Evolutionary conservation across 352 stramenopile species (phyloP).

Genomic region (Salisapilia sapeloensis): DNA sequence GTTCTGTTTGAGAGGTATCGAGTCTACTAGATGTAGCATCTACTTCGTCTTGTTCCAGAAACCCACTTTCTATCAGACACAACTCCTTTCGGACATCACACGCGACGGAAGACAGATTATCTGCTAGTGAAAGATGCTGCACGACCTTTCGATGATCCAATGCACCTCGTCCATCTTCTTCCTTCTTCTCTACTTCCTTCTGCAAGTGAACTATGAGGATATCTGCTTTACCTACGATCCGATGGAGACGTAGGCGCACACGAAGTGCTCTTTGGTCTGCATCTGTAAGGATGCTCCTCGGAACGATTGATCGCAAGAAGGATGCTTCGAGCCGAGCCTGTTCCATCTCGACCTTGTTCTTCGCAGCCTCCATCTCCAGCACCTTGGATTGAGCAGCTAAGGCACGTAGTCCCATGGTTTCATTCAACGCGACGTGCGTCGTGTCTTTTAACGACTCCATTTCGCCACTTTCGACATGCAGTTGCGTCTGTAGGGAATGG

Average conservation of each 20-base stretch:
- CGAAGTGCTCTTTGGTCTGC: slow-evolving; percentile 56
- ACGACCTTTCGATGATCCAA: too few relatives aligned
- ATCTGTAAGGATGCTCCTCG: slow-evolving; percentile 53
- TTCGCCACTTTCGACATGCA: slow-evolving; percentile 46
- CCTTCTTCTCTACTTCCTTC: too few relatives aligned
- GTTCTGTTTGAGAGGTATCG: too few relatives aligned
- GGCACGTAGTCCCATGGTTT: slow-evolving; percentile 52
- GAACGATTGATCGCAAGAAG: slow-evolving; percentile 47
- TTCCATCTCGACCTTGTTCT: slow-evolving; percentile 46
- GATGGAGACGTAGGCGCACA: slow-evolving; percentile 40
- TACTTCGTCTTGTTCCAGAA: too few relatives aligned
- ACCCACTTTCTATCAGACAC: too few relatives aligned
- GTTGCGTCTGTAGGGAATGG: slow-evolving; percentile 45
- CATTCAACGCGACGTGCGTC: slow-evolving; percentile 48
- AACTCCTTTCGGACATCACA: too few relatives aligned
- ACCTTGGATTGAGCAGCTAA: slow-evolving; percentile 36
- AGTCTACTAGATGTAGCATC: too few relatives aligned
- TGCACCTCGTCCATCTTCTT: too few relatives aligned
- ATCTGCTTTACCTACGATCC: slow-evolving; percentile 45
- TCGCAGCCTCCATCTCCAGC: slow-evolving; percentile 47
- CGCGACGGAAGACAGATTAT: too few relatives aligned
- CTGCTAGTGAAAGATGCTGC: too few relatives aligned
- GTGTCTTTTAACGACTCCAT: slow-evolving; percentile 62
- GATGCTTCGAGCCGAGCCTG: slow-evolving; percentile 46
- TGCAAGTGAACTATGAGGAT: slow-evolving; percentile 48